A percentile compares a stretch with the other conserved stretches of the same genome.
Conservation (phyloP, 2,329 filamentous ascomycete species). For the Fusarium compactum region DNA sequence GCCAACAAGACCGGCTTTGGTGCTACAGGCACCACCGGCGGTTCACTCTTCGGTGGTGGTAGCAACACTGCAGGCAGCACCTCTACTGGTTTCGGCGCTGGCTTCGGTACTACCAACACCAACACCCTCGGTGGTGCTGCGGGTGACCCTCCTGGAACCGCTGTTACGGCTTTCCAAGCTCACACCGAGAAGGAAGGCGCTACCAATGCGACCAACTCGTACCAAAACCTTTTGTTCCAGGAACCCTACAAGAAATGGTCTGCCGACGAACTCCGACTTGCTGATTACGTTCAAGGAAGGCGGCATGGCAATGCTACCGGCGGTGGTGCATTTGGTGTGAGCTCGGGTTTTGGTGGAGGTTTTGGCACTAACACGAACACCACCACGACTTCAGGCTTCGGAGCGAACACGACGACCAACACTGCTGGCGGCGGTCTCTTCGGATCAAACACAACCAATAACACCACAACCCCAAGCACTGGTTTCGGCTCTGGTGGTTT, state of each 20-base stretch:
- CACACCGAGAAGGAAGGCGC: slow-evolving; percentile 79
- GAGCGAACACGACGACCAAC: slow-evolving; percentile 52
- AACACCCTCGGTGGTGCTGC: slow-evolving; percentile 63
- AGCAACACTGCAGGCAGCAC: slow-evolving; percentile 46
- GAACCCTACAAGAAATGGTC: slow-evolving; percentile 90
- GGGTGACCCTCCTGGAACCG: slow-evolving; percentile 76
- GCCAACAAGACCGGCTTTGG: slow-evolving; percentile 66
- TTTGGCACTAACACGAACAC: slow-evolving; percentile 56
- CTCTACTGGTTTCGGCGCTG: slow-evolving; percentile 52
- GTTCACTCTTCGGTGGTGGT: slow-evolving; percentile 62
- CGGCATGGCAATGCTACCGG: slow-evolving; percentile 86
- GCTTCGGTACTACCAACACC: slow-evolving; percentile 60
- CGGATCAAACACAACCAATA: slow-evolving; percentile 50
- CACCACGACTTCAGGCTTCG: slow-evolving; percentile 59
- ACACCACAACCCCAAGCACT: slow-evolving; percentile 42
- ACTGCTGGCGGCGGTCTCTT: slow-evolving; percentile 56
- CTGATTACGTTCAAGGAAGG: slow-evolving; percentile 89
- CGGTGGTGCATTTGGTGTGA: slow-evolving; percentile 84
- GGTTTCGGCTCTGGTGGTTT: slow-evolving; percentile 55
- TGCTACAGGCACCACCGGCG: slow-evolving; percentile 54
- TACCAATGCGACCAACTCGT: slow-evolving; percentile 69
- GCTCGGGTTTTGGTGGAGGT: slow-evolving; percentile 64
- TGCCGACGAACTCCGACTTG: slow-evolving; percentile 83
- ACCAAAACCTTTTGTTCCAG: slow-evolving; percentile 84
- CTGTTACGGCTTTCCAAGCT: slow-evolving; percentile 74